Conservation (phyloP, 2,329 filamentous ascomycete genomes). For the Aplosporella prunicola region DNA sequence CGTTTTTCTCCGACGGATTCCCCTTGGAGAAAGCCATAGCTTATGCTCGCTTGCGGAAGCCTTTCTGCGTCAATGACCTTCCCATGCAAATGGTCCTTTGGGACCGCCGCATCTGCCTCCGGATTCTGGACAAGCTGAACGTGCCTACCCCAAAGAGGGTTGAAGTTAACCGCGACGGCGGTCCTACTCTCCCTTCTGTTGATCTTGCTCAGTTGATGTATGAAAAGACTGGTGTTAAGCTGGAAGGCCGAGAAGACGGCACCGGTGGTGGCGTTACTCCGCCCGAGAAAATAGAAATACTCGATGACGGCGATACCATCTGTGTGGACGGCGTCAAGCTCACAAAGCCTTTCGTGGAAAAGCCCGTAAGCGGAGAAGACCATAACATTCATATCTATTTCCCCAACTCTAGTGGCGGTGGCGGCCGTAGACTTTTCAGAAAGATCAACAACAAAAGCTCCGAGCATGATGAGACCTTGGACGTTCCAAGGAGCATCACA, state of each 20-base stretch:
- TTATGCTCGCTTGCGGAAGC: conserved; percentile 85
- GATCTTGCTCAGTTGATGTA: conserved; percentile 74
- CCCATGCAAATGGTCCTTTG: conserved; percentile 96
- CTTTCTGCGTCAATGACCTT: conserved; percentile 94
- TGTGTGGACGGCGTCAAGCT: conserved; percentile 75
- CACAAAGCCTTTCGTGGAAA: conserved; percentile 93
- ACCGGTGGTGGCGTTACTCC: conserved; percentile 47
- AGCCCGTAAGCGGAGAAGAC: conserved; percentile 95
- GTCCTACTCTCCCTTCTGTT: conserved; percentile 65
- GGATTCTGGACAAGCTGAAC: conserved; percentile 76
- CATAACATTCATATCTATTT: conserved; percentile 99
- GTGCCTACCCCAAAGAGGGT: conserved; percentile 83
- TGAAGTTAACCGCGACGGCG: conserved; percentile 88
- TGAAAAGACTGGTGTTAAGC: conserved; percentile 65
- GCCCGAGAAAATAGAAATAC: conserved; percentile 65
- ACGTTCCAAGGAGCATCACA: conserved; percentile 67
- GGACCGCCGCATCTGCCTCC: conserved; percentile 85
- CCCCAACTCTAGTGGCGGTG: conserved; percentile 74
- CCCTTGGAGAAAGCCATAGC: conserved; percentile 94
- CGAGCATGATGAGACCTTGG: conserved; percentile 74
- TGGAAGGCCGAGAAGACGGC: conserved; percentile 62
- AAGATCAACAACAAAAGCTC: conserved; percentile 99
- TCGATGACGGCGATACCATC: conserved; percentile 84
- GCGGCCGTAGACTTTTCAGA: conserved; percentile 83
- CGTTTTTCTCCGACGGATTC: conserved; percentile 97